These are phyloP conservation scores for Dissoconium aciculare DNA, from an alignment of 2,329 filamentous ascomycete species.

Conservation along the genomic window DNA sequence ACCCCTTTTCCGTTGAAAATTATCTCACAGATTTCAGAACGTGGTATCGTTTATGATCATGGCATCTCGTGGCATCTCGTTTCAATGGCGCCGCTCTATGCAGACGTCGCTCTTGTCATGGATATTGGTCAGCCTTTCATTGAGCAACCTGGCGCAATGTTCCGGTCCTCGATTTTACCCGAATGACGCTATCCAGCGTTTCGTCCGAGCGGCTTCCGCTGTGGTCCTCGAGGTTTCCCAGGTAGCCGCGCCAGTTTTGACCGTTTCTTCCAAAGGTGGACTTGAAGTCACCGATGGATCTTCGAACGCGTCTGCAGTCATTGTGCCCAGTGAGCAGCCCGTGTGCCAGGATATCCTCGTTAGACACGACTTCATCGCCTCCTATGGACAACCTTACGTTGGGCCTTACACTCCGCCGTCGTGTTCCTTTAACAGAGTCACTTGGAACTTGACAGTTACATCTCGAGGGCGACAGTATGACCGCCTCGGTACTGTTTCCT, in stretches of 20 bases:
- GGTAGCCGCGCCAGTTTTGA: constrained; percentile 51
- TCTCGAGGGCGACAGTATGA: constrained; percentile 63
- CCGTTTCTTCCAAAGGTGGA: constrained; percentile 27
- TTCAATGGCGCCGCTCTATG: too few species aligned
- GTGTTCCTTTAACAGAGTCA: constrained; percentile 58
- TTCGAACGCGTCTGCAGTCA: constrained; percentile 15
- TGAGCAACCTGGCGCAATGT: too few species aligned
- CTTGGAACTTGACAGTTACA: constrained; percentile 60
- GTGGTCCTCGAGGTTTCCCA: constrained; percentile 48
- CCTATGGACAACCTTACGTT: constrained; percentile 59
- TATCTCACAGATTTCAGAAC: too few species aligned
- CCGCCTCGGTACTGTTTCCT: constrained; percentile 58
- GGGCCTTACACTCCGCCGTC: constrained; percentile 53
- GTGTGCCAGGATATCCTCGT: constrained; percentile 47
- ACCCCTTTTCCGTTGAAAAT: too few species aligned
- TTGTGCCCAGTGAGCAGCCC: constrained; percentile 14
- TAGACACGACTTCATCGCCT: constrained; percentile 54
- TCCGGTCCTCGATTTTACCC: constrained; percentile 1
- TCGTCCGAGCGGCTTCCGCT: constrained; percentile 11
- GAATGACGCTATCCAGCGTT: constrained; percentile 3
- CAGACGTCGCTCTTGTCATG: too few species aligned
- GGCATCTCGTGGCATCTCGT: too few species aligned
- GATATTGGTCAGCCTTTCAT: too few species aligned
- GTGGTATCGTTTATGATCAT: too few species aligned
- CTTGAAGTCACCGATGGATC: constrained; percentile 25